Conservation (phyloP, 2,329 filamentous ascomycete species). For the Fusarium subtropicale region DNA sequence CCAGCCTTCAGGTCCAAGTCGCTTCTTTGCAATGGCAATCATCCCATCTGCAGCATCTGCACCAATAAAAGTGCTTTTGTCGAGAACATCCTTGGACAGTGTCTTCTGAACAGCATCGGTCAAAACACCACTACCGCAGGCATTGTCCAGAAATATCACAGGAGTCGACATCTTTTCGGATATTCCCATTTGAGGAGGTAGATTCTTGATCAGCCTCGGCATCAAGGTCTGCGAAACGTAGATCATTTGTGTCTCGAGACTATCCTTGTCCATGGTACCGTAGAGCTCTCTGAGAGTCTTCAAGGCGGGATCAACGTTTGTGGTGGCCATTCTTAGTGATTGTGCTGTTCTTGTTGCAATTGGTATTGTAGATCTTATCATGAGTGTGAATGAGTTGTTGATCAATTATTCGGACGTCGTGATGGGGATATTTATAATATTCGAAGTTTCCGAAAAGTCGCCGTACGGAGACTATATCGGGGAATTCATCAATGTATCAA, state of each 20-base stretch:
- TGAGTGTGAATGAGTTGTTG: neutral
- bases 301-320: constrained; percentile 3
- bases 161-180: constrained; percentile 40
- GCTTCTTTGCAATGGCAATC: constrained; percentile 55
- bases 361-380: neutral
- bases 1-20: constrained; percentile 59
- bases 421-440: constrained; percentile 4
- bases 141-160: constrained; percentile 62
- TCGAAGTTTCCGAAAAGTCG: constrained; percentile 39
- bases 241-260: constrained; percentile 33
- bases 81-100: constrained; percentile 54
- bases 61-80: constrained; percentile 60
- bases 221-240: constrained; percentile 38
- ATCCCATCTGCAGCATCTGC: constrained; percentile 60
- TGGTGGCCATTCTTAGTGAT: constrained; percentile 22
- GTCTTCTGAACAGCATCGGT: constrained; percentile 57
- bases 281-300: constrained; percentile 37
- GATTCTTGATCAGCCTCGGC: constrained; percentile 29
- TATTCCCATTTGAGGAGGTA: constrained; percentile 47
- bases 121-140: constrained; percentile 64
- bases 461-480: constrained; percentile 33
- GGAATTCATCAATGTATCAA: constrained; percentile 4
- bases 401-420: neutral
- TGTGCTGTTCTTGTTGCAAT: neutral
- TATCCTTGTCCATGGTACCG: constrained; percentile 21